A percentile compares a stretch with the other conserved stretches of the same genome.
These are phyloP conservation scores for Whalleya microplaca DNA, from an alignment of 2,329 filamentous ascomycete species.

Conservation along the genomic window DNA sequence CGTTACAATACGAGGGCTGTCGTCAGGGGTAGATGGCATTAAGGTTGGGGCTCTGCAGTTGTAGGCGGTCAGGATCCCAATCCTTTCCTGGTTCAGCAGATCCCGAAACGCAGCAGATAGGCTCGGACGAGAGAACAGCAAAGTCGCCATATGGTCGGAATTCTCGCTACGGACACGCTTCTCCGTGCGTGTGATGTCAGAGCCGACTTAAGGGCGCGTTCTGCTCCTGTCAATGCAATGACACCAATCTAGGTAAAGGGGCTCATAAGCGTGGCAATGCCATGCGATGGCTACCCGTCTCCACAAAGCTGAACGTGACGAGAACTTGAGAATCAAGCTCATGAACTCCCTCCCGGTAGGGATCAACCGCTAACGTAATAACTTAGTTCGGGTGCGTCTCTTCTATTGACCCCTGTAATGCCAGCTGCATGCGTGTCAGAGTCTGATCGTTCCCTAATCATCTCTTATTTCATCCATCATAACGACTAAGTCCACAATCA, in stretches of 20 bases:
- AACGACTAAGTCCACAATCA: no score
- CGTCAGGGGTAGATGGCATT: constrained; percentile 18
- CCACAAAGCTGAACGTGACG: background rate
- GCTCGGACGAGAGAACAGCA: background rate
- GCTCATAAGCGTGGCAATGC: background rate
- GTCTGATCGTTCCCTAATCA: background rate
- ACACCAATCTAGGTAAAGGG: background rate
- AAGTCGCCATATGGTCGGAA: background rate
- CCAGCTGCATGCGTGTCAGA: background rate
- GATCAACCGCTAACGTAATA: background rate
- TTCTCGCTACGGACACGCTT: background rate
- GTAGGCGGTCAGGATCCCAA: constrained; percentile 14
- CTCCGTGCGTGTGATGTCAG: background rate
- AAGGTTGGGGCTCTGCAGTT: constrained; percentile 21
- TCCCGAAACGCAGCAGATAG: background rate
- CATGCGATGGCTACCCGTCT: background rate
- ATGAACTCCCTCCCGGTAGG: background rate
- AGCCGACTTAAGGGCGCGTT: background rate
- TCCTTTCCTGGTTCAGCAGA: constrained; percentile 16
- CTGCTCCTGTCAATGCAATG: background rate
- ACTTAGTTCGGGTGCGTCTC: background rate
- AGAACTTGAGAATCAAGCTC: background rate
- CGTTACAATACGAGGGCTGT: constrained; percentile 18
- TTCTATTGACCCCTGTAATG: background rate
- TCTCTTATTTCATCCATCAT: background rate